Base-by-base conservation (phyloP, 2,329 filamentous ascomycete species). In the Epichloe glyceriae region DNA sequence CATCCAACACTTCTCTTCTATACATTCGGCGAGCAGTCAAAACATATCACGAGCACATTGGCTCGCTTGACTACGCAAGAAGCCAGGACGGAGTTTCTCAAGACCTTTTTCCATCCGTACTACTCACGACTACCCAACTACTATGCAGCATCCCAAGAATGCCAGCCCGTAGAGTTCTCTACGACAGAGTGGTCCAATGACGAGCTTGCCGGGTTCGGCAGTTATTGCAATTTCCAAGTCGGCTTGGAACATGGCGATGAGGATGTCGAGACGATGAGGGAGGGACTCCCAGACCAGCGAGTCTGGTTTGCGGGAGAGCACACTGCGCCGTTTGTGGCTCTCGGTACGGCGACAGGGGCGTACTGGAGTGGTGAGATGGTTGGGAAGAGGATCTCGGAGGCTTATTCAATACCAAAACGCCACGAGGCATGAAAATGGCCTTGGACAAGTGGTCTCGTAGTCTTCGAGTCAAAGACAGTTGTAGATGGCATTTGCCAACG, bases 241-340 rank as follows among this genome's bases (percentile, higher is more conserved):
- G 88, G 87, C 0, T 62, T 91, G 45, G 71, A 79, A 56, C 71
- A 79, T 5, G 87, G 83, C 1, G 86, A 90, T 57, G 70, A 73
- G 52, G 86, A 94, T 62, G 80, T 95, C 46, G 76, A 83, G 46
- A 67, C 64, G 3, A 77, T 88, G 67, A 70, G 81, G 2, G 68
- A 75, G 40, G 83, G 83, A 0, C 58, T 85, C 56, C 82, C 82
- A 1, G 80, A 79, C 12, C 70, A 80, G 20, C 82, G 86, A 0
- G 62, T 95, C 8, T 95, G 89, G 89, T 73, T 95, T 56, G 89
- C 89, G 0, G 89, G 89, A 0, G 89, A 95, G 68, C 89, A 95
- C 68, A 95, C 88, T 20, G 84, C 88, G 50, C 89, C 90, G 4
- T 95, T 95, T 70, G 82, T 94, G 30, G 89, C 86, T 11, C 66